A percentile compares a stretch with the other conserved stretches of the same genome.
phyloP scores from a whole-genome alignment of 2,329 filamentous ascomycete species.

The Cadophora sp. region DNA sequence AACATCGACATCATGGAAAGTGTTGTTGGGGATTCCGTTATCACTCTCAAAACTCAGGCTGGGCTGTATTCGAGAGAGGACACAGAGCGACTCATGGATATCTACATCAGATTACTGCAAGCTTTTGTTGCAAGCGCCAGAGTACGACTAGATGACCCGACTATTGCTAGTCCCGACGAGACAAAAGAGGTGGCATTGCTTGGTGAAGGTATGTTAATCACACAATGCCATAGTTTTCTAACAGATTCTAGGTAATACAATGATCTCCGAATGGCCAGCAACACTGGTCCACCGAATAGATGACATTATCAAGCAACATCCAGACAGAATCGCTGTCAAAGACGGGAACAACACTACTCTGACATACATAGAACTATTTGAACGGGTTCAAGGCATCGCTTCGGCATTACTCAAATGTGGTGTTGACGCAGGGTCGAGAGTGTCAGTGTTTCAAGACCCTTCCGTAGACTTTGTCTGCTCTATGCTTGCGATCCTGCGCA shows the following conservation, averaged over 20 bases:
- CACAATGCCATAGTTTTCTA: neutral
- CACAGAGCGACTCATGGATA: neutral
- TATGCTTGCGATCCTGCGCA: slow-evolving; percentile 43
- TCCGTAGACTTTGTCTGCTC: slow-evolving; percentile 40
- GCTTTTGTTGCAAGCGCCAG: neutral
- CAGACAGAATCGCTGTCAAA: slow-evolving; percentile 21
- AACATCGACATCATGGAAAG: slow-evolving; percentile 31
- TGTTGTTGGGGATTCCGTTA: slow-evolving; percentile 14
- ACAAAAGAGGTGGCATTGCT: neutral
- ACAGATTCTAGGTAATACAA: slow-evolving; percentile 2
- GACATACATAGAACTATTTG: slow-evolving; percentile 47
- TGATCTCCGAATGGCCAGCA: slow-evolving; percentile 29
- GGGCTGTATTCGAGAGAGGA: neutral
- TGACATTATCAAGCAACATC: slow-evolving; percentile 20
- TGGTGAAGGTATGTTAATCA: neutral
- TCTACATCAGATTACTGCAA: neutral
- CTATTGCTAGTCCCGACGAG: neutral
- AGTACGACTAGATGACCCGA: slow-evolving; percentile 3
- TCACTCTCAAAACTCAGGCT: slow-evolving; percentile 6
- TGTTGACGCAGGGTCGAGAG: neutral
- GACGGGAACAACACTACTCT: slow-evolving; percentile 31
- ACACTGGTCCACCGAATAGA: slow-evolving; percentile 34
- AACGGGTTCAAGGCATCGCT: slow-evolving; percentile 46
- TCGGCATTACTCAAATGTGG: slow-evolving; percentile 20
- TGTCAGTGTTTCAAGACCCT: slow-evolving; percentile 23